Evolutionary conservation across 805 yeast genomes (phyloP).

Genomic region (Lipomyces sp.): DNA sequence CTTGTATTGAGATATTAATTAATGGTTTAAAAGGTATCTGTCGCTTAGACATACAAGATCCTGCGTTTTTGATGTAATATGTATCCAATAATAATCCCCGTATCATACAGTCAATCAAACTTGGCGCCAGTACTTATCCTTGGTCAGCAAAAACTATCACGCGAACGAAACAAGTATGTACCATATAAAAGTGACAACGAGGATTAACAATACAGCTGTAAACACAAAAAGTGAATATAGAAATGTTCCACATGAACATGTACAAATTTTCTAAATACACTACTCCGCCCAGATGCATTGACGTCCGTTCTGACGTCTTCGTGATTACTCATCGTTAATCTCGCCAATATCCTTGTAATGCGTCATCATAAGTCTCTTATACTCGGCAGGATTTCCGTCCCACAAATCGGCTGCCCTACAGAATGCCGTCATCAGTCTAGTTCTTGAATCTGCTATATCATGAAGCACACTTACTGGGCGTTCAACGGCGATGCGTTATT

Average conservation of each 20-base stretch:
- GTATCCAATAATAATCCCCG: constrained; percentile 3
- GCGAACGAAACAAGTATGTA: constrained; percentile 5
- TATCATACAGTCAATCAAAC: constrained; percentile 1
- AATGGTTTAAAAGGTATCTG: constrained; percentile 1
- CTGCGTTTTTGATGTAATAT: not conserved
- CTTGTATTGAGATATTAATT: constrained; percentile 2
- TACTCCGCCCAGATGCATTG: not conserved
- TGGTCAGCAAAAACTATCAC: not conserved
- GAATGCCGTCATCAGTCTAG: not conserved
- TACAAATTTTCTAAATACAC: constrained; percentile 4
- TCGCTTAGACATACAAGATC: constrained; percentile 3
- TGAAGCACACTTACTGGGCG: constrained; percentile 46
- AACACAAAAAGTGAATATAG: constrained; percentile 4
- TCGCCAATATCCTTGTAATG: constrained; percentile 49
- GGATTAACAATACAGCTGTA: not conserved
- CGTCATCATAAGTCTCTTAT: constrained; percentile 47
- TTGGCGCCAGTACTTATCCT: constrained; percentile 8
- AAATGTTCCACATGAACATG: constrained; percentile 5
- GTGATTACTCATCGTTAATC: constrained; percentile 29
- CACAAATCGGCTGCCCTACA: constrained; percentile 57
- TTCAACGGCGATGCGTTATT: constrained; percentile 61
- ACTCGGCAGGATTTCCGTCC: constrained; percentile 53
- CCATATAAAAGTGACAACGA: constrained; percentile 4
- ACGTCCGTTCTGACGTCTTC: not conserved
- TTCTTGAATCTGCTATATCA: not conserved